Conservation (phyloP, 345 rosid genomes). For the Lepidium aucheri region DNA sequence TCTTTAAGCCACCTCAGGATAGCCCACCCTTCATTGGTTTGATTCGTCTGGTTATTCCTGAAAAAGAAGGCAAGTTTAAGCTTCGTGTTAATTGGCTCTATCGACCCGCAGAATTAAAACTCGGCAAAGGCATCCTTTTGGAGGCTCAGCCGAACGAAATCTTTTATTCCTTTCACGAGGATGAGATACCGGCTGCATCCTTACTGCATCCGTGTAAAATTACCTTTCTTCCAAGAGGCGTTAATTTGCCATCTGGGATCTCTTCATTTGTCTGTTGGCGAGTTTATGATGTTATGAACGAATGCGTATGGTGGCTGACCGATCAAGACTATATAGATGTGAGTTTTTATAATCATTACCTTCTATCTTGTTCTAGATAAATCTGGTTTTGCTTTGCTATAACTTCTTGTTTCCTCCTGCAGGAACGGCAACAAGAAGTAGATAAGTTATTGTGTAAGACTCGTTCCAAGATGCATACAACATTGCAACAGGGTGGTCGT, state of each 20-base stretch:
- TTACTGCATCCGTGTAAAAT: conserved; percentile 95
- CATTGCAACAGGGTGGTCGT: conserved; percentile 69
- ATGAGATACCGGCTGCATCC: conserved; percentile 80
- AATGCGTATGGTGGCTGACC: conserved; percentile 89
- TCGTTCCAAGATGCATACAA: conserved; percentile 66
- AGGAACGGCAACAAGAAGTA: conserved; percentile 80
- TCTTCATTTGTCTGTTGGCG: conserved; percentile 78
- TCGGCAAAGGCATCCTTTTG: conserved; percentile 72
- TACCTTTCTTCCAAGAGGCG: conserved; percentile 76
- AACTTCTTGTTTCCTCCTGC: background rate
- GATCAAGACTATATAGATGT: conserved; percentile 86
- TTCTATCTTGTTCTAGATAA: background rate
- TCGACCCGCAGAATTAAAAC: conserved; percentile 74
- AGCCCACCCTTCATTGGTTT: conserved; percentile 86
- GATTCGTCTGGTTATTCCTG: conserved; percentile 40
- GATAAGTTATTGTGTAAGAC: conserved; percentile 60
- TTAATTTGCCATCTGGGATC: conserved; percentile 68
- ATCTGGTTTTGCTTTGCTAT: background rate
- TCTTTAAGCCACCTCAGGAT: conserved; percentile 74
- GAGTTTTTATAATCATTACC: conserved; percentile 28
- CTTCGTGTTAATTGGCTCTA: conserved; percentile 84
- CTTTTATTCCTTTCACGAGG: conserved; percentile 92
- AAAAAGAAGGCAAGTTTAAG: conserved; percentile 43
- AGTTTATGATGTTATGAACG: conserved; percentile 68
- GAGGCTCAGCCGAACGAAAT: conserved; percentile 92